phyloP scores from a whole-genome alignment of 495 filamentous ascomycete species.

The Talaromyces thailandensis region DNA sequence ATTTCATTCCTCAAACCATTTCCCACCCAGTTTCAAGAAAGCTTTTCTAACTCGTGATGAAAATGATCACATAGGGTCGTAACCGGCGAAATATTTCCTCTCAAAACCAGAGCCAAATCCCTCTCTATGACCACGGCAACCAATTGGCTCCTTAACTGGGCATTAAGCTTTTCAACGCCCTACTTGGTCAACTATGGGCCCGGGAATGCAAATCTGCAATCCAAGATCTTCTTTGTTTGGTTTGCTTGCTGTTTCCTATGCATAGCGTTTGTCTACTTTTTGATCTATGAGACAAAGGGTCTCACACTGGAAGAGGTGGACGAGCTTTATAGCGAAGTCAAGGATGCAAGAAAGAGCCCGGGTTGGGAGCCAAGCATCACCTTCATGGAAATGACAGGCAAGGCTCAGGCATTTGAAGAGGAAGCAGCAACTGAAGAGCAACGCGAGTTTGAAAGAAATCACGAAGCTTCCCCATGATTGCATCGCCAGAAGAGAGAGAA shows the following conservation, averaged over 20 bases:
- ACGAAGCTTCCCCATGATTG: no score
- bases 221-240: constrained; percentile 69
- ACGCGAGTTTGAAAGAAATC: neutral
- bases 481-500: no score
- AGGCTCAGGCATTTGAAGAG: neutral
- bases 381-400: neutral
- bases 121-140: constrained; percentile 70
- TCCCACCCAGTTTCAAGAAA: no score
- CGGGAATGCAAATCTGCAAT: constrained; percentile 52
- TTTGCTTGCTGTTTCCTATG: constrained; percentile 64
- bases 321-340: constrained; percentile 62
- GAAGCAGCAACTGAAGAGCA: neutral
- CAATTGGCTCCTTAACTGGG: constrained; percentile 69
- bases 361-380: constrained; percentile 1
- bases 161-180: constrained; percentile 68
- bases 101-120: constrained; percentile 64
- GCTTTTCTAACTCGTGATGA: neutral
- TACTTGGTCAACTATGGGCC: constrained; percentile 66
- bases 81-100: constrained; percentile 54
- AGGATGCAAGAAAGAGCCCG: neutral
- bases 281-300: constrained; percentile 85
- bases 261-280: constrained; percentile 60
- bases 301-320: constrained; percentile 75
- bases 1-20: neutral
- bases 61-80: constrained; percentile 29